Evolutionary conservation across 495 filamentous ascomycete genomes (phyloP).

Genomic region (Trichoderma parareesei): DNA sequence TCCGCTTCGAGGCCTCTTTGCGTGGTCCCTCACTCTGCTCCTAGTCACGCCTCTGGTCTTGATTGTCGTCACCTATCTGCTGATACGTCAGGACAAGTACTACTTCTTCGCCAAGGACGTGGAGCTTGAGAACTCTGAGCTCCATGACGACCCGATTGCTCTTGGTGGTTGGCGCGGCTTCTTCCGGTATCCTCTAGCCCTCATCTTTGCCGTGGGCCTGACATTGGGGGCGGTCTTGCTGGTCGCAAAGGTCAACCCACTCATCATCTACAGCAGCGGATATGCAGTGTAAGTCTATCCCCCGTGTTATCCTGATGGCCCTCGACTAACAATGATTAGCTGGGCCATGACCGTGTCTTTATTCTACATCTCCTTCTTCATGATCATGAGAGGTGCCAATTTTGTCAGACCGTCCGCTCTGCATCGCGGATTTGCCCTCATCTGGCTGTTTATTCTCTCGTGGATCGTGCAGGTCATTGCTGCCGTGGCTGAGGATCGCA

Average conservation of each 20-base stretch:
- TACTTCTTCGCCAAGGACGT: slow-evolving; percentile 58
- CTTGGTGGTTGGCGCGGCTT: slow-evolving; percentile 73
- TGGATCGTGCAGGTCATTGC: slow-evolving; percentile 66
- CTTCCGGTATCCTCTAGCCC: slow-evolving; percentile 73
- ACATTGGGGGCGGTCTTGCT: slow-evolving; percentile 69
- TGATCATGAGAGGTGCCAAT: slow-evolving; percentile 73
- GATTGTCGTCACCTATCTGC: slow-evolving; percentile 54
- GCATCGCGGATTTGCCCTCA: slow-evolving; percentile 66
- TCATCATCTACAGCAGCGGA: slow-evolving; percentile 76
- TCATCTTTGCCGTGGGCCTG: slow-evolving; percentile 59
- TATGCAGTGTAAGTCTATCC: slow-evolving; percentile 58
- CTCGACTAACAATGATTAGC: slow-evolving; percentile 25
- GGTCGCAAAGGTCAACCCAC: slow-evolving; percentile 73
- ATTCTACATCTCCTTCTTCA: slow-evolving; percentile 77
- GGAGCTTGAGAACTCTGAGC: slow-evolving; percentile 46
- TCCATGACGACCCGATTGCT: slow-evolving; percentile 51
- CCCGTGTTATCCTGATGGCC: background rate
- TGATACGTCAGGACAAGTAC: slow-evolving; percentile 69
- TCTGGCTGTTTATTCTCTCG: slow-evolving; percentile 72
- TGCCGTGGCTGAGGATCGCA: slow-evolving; percentile 64
- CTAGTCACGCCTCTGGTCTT: slow-evolving; percentile 67
- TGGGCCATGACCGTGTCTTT: slow-evolving; percentile 79
- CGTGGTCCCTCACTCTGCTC: slow-evolving; percentile 73
- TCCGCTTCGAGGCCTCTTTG: slow-evolving; percentile 72
- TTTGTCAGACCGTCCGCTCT: slow-evolving; percentile 80